Percentiles rank a stretch among this genome's conserved stretches.
Conservation (phyloP, 371 early-diverging fungal species). For the Capniomyces stellatus region DNA sequence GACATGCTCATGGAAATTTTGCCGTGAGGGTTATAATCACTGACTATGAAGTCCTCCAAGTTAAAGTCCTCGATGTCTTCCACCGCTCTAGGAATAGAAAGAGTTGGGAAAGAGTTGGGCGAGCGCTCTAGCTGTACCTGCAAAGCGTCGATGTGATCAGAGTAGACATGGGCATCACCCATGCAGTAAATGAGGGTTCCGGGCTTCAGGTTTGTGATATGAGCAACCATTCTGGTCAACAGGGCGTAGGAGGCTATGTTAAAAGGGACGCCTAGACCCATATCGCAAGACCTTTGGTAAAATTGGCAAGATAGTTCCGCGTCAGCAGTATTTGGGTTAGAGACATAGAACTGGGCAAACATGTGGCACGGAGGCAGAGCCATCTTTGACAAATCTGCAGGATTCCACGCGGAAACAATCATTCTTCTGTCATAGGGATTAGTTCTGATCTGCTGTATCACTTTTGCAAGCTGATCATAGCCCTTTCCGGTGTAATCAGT, state of each 20-base stretch:
- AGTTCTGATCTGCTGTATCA: slow-evolving; percentile 71
- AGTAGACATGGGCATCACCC: slow-evolving; percentile 97
- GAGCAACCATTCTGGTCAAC: slow-evolving; percentile 85
- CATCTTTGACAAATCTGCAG: slow-evolving; percentile 75
- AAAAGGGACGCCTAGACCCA: slow-evolving; percentile 99
- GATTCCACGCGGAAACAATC: slow-evolving; percentile 98
- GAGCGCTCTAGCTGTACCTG: slow-evolving; percentile 61
- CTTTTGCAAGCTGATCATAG: slow-evolving; percentile 82
- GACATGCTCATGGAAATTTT: slow-evolving; percentile 96
- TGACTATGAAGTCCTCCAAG: slow-evolving; percentile 68
- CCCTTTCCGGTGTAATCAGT: slow-evolving; percentile 88
- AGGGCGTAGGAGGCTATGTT: slow-evolving; percentile 98
- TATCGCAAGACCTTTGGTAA: slow-evolving; percentile 97
- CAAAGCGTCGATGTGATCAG: slow-evolving; percentile 84
- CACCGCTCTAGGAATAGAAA: slow-evolving; percentile 44
- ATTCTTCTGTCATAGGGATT: slow-evolving; percentile 88
- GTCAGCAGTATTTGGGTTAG: slow-evolving; percentile 28
- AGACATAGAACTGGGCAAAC: slow-evolving; percentile 86
- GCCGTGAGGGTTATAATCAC: slow-evolving; percentile 74
- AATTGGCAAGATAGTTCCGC: slow-evolving; percentile 75
- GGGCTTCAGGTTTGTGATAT: slow-evolving; percentile 71
- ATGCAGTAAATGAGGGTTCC: slow-evolving; percentile 89
- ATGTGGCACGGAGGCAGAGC: slow-evolving; percentile 94
- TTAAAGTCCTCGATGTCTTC: slow-evolving; percentile 67
- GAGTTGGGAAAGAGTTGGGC: slow-evolving; percentile 77